Evolutionary conservation across 2,329 filamentous ascomycete species (phyloP).

Genomic region (Mycosphaerelloides madeirae): DNA sequence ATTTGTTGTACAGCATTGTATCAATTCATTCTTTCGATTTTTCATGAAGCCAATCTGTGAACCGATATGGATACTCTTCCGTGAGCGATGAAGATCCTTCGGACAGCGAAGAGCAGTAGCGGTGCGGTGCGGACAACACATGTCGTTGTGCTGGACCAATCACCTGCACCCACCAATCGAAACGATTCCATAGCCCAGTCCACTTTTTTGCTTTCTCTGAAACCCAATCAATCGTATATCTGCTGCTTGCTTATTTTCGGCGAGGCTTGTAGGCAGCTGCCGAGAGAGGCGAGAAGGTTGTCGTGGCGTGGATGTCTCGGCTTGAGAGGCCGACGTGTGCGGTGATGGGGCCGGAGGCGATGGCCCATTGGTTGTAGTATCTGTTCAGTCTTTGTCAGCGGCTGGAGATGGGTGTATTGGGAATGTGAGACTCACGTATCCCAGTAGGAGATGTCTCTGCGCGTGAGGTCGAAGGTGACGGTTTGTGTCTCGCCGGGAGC

Average conservation of each 20-base stretch:
- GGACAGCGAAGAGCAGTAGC: no score
- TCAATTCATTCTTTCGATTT: no score
- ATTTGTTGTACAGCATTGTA: no score
- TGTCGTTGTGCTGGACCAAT: conserved; percentile 4
- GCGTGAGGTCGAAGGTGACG: conserved; percentile 16
- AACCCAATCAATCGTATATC: no score
- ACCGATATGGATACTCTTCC: no score
- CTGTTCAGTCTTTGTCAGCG: conserved; percentile 22
- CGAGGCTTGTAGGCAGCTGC: conserved; percentile 6
- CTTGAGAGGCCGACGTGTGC: conserved; percentile 21
- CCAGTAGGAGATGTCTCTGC: conserved; percentile 22
- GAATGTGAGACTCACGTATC: conserved; percentile 39
- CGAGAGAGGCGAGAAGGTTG: conserved; percentile 13
- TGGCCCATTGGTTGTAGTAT: conserved; percentile 34
- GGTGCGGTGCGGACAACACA: not conserved
- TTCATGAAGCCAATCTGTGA: no score
- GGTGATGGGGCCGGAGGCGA: conserved; percentile 17
- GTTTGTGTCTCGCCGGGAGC: conserved; percentile 19
- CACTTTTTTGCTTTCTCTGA: no score
- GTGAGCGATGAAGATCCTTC: no score
- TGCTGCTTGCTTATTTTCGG: no score
- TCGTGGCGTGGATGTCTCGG: conserved; percentile 19
- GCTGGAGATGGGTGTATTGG: conserved; percentile 13
- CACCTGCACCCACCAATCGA: not conserved
- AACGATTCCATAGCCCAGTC: not conserved